These are phyloP conservation scores for Trematosphaeria pertusa DNA, from an alignment of 2,329 filamentous ascomycete species.

Conservation along the genomic window DNA sequence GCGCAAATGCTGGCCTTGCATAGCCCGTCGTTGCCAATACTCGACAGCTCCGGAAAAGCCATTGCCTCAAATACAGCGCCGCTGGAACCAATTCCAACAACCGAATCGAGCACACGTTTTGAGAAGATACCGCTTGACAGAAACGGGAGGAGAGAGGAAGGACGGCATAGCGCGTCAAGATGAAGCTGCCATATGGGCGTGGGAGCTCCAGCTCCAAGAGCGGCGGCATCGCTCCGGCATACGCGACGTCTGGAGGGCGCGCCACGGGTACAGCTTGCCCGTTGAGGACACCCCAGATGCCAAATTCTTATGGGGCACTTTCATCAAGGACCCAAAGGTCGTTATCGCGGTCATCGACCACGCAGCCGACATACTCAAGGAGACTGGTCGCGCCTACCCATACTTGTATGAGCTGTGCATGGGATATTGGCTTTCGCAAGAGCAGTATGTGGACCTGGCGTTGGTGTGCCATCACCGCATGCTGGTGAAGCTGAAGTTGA, in stretches of 20 bases:
- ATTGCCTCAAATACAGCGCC: no score
- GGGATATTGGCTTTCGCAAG: constrained; percentile 42
- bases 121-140: no score
- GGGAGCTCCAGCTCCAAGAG: constrained; percentile 50
- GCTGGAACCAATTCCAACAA: no score
- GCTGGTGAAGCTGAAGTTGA: constrained; percentile 30
- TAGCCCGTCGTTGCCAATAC: constrained; percentile 20
- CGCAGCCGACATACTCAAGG: constrained; percentile 49
- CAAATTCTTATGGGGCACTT: constrained; percentile 54
- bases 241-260: constrained; percentile 51
- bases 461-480: constrained; percentile 35
- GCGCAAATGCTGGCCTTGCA: constrained; percentile 24
- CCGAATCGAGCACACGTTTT: no score
- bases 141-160: neutral
- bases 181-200: constrained; percentile 47
- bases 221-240: no score
- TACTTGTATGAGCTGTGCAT: constrained; percentile 56
- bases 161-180: constrained; percentile 11
- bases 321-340: constrained; percentile 48
- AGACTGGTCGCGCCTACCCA: constrained; percentile 43
- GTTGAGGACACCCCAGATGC: constrained; percentile 46
- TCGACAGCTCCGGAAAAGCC: constrained; percentile 4
- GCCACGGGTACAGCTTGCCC: constrained; percentile 51
- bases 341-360: constrained; percentile 50
- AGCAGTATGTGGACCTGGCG: constrained; percentile 19